A percentile compares a stretch with the other conserved stretches of the same genome.
Evolutionary conservation across 1,139 yeast genomes (phyloP).

Genomic region (Yamadazyma pseudoaaseri): DNA sequence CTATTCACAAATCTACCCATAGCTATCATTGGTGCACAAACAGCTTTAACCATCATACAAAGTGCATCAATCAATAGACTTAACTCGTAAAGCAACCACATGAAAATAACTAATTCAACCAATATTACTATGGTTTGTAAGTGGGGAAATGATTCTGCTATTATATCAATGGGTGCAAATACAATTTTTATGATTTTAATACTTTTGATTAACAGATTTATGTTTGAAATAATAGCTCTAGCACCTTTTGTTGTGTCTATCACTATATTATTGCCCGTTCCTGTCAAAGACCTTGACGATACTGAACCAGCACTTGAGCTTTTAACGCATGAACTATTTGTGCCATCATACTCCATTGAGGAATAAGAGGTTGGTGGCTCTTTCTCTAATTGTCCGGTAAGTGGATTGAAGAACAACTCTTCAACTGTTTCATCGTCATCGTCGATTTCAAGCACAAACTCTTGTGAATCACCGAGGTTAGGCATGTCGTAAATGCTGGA

Average conservation of each 20-base stretch:
- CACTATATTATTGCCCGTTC: constrained; percentile 2
- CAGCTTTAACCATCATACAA: constrained; percentile 47
- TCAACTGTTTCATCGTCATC: constrained; percentile 20
- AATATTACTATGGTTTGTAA: constrained; percentile 41
- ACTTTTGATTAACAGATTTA: constrained; percentile 34
- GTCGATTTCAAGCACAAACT: constrained; percentile 33
- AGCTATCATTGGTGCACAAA: constrained; percentile 51
- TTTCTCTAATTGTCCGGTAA: constrained; percentile 32
- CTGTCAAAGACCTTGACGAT: not conserved
- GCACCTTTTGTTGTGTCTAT: constrained; percentile 18
- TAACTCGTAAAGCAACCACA: constrained; percentile 45
- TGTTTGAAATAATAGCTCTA: constrained; percentile 24
- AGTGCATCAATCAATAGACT: constrained; percentile 45
- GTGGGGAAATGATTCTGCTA: constrained; percentile 38
- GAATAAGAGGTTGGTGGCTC: constrained; percentile 33
- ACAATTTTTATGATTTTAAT: constrained; percentile 37
- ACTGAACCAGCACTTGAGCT: not conserved
- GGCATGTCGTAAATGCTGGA: constrained; percentile 11
- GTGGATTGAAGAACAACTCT: constrained; percentile 35
- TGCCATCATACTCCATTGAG: constrained; percentile 16
- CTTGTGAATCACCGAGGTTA: constrained; percentile 18
- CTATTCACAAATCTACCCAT: constrained; percentile 46
- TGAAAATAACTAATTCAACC: constrained; percentile 37
- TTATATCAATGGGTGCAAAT: constrained; percentile 44
- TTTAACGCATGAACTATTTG: no score